phyloP scores from a whole-genome alignment of 495 filamentous ascomycete species.

The Xylaria nigripes region DNA sequence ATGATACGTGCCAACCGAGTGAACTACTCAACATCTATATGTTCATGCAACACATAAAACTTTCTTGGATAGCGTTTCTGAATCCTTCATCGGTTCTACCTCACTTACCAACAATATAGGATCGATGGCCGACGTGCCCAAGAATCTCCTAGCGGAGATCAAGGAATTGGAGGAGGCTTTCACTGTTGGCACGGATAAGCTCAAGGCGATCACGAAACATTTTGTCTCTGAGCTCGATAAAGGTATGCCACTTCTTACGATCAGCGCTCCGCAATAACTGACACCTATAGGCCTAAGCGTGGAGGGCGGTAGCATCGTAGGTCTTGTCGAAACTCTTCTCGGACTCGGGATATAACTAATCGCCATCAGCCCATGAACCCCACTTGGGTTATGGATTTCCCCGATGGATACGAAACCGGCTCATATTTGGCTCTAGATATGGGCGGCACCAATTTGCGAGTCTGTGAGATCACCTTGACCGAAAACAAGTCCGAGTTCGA shows the following conservation, averaged over 20 bases:
- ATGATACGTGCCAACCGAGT: slow-evolving; percentile 8
- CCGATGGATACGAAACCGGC: slow-evolving; percentile 80
- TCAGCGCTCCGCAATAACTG: slow-evolving; percentile 7
- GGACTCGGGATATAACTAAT: slow-evolving; percentile 10
- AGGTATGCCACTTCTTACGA: slow-evolving; percentile 46
- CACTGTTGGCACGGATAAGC: slow-evolving; percentile 64
- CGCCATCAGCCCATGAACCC: slow-evolving; percentile 86
- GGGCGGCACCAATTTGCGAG: slow-evolving; percentile 96
- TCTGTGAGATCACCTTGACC: slow-evolving; percentile 90
- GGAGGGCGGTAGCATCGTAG: slow-evolving; percentile 87
- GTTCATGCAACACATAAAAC: not conserved
- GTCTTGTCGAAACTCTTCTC: slow-evolving; percentile 24
- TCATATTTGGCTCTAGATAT: slow-evolving; percentile 93
- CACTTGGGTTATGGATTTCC: slow-evolving; percentile 94
- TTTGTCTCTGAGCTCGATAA: slow-evolving; percentile 85
- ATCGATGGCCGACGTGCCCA: slow-evolving; percentile 52
- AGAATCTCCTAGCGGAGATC: slow-evolving; percentile 77
- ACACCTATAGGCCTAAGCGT: slow-evolving; percentile 58
- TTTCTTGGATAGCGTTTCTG: not conserved
- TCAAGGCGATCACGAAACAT: slow-evolving; percentile 82
- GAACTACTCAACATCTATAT: slow-evolving; percentile 2
- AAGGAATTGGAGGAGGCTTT: slow-evolving; percentile 80
- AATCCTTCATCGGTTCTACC: not conserved
- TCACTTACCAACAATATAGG: slow-evolving; percentile 18
- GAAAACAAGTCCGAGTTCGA: slow-evolving; percentile 93